Base-by-base conservation (phyloP, 257 asterid species). In the Solanum chiquidenum region DNA sequence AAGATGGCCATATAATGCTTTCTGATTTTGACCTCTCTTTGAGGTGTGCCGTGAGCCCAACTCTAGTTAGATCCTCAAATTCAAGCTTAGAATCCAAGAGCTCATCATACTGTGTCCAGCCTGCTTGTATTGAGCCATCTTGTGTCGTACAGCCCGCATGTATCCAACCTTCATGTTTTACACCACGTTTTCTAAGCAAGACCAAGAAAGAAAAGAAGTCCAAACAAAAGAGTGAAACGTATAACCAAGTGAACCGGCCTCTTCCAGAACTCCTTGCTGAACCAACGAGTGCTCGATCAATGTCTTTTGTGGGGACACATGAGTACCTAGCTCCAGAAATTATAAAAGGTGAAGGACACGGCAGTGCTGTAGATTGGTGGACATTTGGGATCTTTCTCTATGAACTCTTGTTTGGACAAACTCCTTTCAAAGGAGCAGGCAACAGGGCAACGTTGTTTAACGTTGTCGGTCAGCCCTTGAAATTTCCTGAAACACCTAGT, bases 341-440 rank as follows among this genome's bases (percentile, higher is more conserved):
- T 38, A 87, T 93, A 73, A 93, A 93, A 83, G 96, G 96, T 0
- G 96, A 92, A 91, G 96, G 96, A 49, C 96, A 93, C 33, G 96
- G 96, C 10, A 93, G 96, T 85, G 96, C 96, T 27, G 96, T 93
- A 38, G 96, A 93, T 86, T 93, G 96, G 96, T 93, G 96, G 96
- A 93, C 94, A 40, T 92, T 93, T 40, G 96, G 96, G 68, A 90
- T 93, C 29, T 93, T 93, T 89, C 91, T 93, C 10, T 92, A 92
- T 12, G 96, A 93, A 85, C 94, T 93, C 14, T 89, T 93, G 88
- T 93, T 92, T 49, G 96, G 96, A 46, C 90, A 88, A 83, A 93
- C 96, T 18, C 96, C 96, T 20, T 93, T 93, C 83, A 93, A 93
- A 87, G 96, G 96, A 29, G 87, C 90, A 12, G 96, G 94, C 60